Conservation (phyloP, 768 basidiomycete genomes). For the Psilocybe sp. region DNA sequence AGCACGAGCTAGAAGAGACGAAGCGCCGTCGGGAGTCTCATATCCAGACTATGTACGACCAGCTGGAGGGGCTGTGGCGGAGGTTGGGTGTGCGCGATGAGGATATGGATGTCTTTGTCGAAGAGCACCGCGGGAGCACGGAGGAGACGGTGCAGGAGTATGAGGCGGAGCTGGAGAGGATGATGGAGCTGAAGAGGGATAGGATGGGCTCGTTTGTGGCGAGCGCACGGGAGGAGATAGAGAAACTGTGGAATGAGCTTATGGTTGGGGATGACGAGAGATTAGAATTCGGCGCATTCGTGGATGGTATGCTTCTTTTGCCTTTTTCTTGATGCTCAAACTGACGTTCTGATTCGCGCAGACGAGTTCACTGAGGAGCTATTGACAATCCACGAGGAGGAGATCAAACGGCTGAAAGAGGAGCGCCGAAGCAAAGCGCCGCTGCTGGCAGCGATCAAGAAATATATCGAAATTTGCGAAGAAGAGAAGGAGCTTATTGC, state of each 20-base stretch:
- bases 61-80: constrained; percentile 88
- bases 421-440: constrained; percentile 79
- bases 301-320: constrained; percentile 58
- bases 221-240: constrained; percentile 80
- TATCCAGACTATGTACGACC: constrained; percentile 93
- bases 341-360: constrained; percentile 24
- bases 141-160: constrained; percentile 78
- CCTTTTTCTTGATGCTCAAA: not conserved
- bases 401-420: constrained; percentile 77
- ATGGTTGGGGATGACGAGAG: constrained; percentile 84
- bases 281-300: constrained; percentile 76
- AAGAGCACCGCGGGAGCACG: constrained; percentile 79
- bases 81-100: constrained; percentile 76
- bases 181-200: constrained; percentile 85
- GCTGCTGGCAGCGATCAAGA: constrained; percentile 71
- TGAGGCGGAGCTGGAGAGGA: constrained; percentile 85
- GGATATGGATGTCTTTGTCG: constrained; percentile 92
- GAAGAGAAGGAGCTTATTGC: constrained; percentile 88
- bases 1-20: constrained; percentile 61
- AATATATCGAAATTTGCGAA: constrained; percentile 88
- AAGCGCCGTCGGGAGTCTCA: constrained; percentile 75
- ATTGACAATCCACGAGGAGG: constrained; percentile 78
- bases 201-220: constrained; percentile 83
- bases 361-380: constrained; percentile 91
- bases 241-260: constrained; percentile 78